Percentiles rank a stretch among this genome's conserved stretches.
These are phyloP conservation scores for Dryas alaskensis DNA, from an alignment of 306 rosid species.

Conservation along the genomic window DNA sequence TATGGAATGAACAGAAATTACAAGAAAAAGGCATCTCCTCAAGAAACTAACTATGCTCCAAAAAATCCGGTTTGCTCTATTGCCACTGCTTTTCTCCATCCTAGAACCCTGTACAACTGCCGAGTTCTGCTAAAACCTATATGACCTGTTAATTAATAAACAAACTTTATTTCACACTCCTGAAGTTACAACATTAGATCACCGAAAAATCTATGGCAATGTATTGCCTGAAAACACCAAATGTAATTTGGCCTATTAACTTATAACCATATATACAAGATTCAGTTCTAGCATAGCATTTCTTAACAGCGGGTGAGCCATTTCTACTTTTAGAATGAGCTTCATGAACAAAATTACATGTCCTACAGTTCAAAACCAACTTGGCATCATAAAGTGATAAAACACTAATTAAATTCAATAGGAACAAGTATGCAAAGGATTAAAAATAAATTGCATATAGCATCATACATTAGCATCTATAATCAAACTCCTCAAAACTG, in stretches of 20 bases:
- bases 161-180: background rate
- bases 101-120: constrained; percentile 2
- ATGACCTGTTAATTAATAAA: constrained; percentile 4
- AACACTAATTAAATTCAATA: background rate
- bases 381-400: background rate
- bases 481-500: background rate
- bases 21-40: constrained; percentile 26
- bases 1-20: constrained; percentile 31
- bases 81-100: constrained; percentile 15
- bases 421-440: background rate
- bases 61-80: constrained; percentile 6
- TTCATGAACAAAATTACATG: too few relatives aligned
- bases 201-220: background rate
- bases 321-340: background rate
- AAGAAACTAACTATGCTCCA: constrained; percentile 29
- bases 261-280: background rate
- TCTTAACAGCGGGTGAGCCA: background rate
- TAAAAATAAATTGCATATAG: background rate
- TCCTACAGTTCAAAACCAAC: background rate
- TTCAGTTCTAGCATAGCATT: background rate
- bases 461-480: background rate
- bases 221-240: background rate
- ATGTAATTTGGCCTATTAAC: background rate
- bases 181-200: background rate
- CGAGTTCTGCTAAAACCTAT: constrained; percentile 5